These are phyloP conservation scores for Pestalotiopsis sp. DNA, from an alignment of 2,329 filamentous ascomycete genomes.

Conservation along the genomic window DNA sequence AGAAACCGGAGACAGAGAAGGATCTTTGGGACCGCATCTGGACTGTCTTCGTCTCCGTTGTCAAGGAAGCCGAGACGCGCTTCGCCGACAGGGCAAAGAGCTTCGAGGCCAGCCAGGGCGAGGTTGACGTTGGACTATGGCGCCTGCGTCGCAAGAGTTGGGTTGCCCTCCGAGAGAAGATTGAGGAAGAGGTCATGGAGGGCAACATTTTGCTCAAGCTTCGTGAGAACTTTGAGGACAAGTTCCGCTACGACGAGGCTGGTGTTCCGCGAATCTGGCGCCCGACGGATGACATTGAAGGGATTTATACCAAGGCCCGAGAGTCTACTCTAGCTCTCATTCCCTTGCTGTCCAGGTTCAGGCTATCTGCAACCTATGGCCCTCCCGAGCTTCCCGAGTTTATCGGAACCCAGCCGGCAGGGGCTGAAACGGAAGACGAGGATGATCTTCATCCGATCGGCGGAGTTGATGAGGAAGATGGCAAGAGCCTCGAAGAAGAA, in stretches of 20 bases:
- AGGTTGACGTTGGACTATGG: slow-evolving; percentile 93
- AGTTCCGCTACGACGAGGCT: slow-evolving; percentile 95
- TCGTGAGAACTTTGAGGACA: slow-evolving; percentile 98
- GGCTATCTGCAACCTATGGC: slow-evolving; percentile 71
- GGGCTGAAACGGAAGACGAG: slow-evolving; percentile 80
- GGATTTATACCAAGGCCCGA: slow-evolving; percentile 86
- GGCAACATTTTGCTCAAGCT: slow-evolving; percentile 95
- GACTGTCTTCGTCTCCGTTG: slow-evolving; percentile 80
- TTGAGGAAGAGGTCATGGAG: slow-evolving; percentile 98
- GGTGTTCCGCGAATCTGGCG: slow-evolving; percentile 97
- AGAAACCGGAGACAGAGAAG: slow-evolving; percentile 74
- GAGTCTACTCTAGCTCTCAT: slow-evolving; percentile 92
- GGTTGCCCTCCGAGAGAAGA: slow-evolving; percentile 84
- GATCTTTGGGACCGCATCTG: slow-evolving; percentile 97
- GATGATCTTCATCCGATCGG: slow-evolving; percentile 89
- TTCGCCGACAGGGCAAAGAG: slow-evolving; percentile 89
- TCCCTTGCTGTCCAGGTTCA: slow-evolving; percentile 84
- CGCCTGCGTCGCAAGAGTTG: slow-evolving; percentile 91
- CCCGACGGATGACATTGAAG: slow-evolving; percentile 95
- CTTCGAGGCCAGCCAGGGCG: slow-evolving; percentile 89
- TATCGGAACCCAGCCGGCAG: slow-evolving; percentile 76
- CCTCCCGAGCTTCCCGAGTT: slow-evolving; percentile 83
- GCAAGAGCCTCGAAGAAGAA: slow-evolving; percentile 93
- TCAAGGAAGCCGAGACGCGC: slow-evolving; percentile 80
- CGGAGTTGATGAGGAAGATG: slow-evolving; percentile 91